Evolutionary conservation across 768 basidiomycete species (phyloP), one percentile per base, ranked within the genome.

Genomic region (Boletus vinaceobasis): DNA sequence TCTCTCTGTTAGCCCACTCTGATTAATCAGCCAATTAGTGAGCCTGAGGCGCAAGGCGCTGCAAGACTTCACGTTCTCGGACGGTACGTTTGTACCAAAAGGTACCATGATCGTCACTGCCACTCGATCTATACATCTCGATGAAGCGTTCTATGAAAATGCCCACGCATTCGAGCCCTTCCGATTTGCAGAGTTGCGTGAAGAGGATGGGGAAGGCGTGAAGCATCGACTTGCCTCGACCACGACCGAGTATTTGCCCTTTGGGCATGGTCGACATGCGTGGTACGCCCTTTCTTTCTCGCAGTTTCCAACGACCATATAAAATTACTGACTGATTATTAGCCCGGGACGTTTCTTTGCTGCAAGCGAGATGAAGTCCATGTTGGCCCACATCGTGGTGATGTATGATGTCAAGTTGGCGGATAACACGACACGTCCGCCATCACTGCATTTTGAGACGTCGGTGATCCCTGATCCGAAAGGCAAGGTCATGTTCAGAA

Each of bases 161-260:
- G 17, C 17, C 7, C 7, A 37, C 7, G 7, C 7, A n/a, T 37
- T 37, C 8, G 17, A 37, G 7, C 37, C 37, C 7, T 37, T 37
- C 17, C 37, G 37, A 14, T 37, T 37, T 37, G 17, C 37, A 3
- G 37, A 37, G 2, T 1, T 37, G 37, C 17, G 37, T n/a, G 7
- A 37, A 14, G 17, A n/a, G n/a, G 37, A 7, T 17, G 37, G 7
- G n/a, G 37, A n/a, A 38, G 37, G n/a, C 7, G 37, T 4, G n/a
- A 74, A 70, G 58, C 63, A 74, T 56, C 72, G 72, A 45, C 66
- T 73, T 44, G 68, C 66, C 27, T 67, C 73, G 11, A 70, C 74
- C 1, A 56, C 60, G 21, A 68, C n/a, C 38, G 64, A 56, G 13
- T 77, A 65, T 50, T 50, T 77, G 27, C 39, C 65, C 1, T 80